Evolutionary conservation across 306 rosid genomes (phyloP).

Genomic region (Dalbergia oliveri): DNA sequence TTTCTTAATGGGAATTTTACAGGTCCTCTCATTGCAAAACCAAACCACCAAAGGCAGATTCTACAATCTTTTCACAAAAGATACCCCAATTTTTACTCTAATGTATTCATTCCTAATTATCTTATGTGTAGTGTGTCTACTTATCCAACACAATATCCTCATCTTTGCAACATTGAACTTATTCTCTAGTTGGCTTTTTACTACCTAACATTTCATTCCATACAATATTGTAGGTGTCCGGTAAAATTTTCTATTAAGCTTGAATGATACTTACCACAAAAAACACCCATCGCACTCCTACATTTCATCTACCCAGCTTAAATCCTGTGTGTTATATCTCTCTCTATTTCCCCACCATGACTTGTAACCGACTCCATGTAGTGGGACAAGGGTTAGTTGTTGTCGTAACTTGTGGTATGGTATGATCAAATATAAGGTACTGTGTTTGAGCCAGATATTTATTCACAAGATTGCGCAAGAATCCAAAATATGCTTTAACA

Average conservation of each 20-base stretch:
- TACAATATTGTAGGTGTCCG: background rate
- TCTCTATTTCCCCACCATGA: background rate
- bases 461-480: background rate
- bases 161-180: background rate
- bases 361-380: background rate
- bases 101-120: background rate
- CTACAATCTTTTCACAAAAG: background rate
- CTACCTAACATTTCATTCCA: too few species aligned
- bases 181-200: background rate
- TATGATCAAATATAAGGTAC: constrained; percentile 28
- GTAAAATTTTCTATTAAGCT: background rate
- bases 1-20: background rate
- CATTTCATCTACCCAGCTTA: background rate
- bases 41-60: background rate
- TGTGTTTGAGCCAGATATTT: constrained; percentile 18
- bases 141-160: too few species aligned
- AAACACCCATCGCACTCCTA: background rate
- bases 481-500: constrained; percentile 40
- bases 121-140: too few species aligned
- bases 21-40: background rate
- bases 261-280: background rate
- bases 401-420: background rate
- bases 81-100: background rate
- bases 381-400: background rate
- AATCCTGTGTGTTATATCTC: background rate